Evolutionary conservation across 176 grass and related monocot species (phyloP), one percentile per base, ranked within the genome.

Genomic region (Oryza meyeriana): DNA sequence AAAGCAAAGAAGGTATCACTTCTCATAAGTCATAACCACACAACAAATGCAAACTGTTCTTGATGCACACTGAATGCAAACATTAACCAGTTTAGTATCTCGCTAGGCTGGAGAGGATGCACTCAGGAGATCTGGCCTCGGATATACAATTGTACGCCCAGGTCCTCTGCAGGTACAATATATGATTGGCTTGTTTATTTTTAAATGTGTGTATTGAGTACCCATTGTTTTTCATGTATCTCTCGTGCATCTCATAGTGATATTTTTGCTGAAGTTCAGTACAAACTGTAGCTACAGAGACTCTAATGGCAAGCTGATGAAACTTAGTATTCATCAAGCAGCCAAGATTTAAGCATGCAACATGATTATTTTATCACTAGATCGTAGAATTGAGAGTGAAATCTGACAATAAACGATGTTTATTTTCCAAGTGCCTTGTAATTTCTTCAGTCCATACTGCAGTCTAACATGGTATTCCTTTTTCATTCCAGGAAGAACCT

Each of bases 141-240:
- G 96, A 50, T 98, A 98, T 87, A 98, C 96, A 84, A 95, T 98
- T 75, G 74, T 98, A 61, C 93, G 96, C 8, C 96, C 93, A 10
- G 96, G 96, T 72, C 96, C 96, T 5, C 64, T 98, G 42, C 90
- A 89, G 92, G 95, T 98, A 81, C 34, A 76, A 18, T 25, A 35
- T 58, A 61, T 50, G 24, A 63, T 48, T 58, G 0, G 22, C 22
- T 4, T 58, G 0, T 2, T 58, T 58, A 24, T 58, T 10, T 8
- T n/a, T n/a, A n/a, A 45, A 58, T 58, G 2, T 58, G 22, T 24
- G 24, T 58, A 24, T 24, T 58, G 8, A 58, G 52, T 14, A 58
- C 1, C 57, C 14, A 25, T 27, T 48, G 26, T 57, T 63, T 73
- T 1, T 50, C 17, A 64, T 76, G 13, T 45, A 41, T 36, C 35